Conservation (phyloP, 495 filamentous ascomycete species). For the Usnea hakonensis region DNA sequence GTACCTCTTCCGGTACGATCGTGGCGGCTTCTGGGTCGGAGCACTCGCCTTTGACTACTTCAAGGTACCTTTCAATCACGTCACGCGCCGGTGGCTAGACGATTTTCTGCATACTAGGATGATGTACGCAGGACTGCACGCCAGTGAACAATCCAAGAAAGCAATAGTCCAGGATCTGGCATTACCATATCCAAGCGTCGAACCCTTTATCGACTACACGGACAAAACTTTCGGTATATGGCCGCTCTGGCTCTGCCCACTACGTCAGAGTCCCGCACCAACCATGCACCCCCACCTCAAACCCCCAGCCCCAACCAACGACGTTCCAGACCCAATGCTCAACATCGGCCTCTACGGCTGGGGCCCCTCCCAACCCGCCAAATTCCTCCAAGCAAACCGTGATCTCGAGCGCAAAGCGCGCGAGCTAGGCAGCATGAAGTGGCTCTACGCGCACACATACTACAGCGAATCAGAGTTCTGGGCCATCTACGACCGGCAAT, state of each 20-base stretch:
- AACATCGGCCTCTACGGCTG: constrained; percentile 50
- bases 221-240: constrained; percentile 41
- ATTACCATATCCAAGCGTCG: constrained; percentile 39
- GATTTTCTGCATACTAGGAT: constrained; percentile 47
- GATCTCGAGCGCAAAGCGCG: constrained; percentile 56
- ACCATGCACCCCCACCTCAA: constrained; percentile 34
- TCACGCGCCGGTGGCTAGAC: constrained; percentile 47
- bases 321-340: constrained; percentile 34
- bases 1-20: constrained; percentile 58
- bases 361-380: constrained; percentile 28
- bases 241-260: constrained; percentile 54
- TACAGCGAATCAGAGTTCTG: constrained; percentile 50
- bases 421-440: constrained; percentile 58
- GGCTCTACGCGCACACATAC: constrained; percentile 52
- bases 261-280: constrained; percentile 28
- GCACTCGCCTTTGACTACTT: constrained; percentile 47
- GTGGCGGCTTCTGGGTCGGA: constrained; percentile 53
- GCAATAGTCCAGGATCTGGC: constrained; percentile 53
- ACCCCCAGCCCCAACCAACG: constrained; percentile 12
- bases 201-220: constrained; percentile 43
- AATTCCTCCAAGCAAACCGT: constrained; percentile 51
- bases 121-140: constrained; percentile 50
- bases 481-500: constrained; percentile 40
- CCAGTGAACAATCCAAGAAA: constrained; percentile 38
- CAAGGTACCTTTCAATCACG: constrained; percentile 45